Percentiles rank a stretch among this genome's conserved stretches.
phyloP scores from a whole-genome alignment of 73 alveolate species.

The Breviolum minutum region DNA sequence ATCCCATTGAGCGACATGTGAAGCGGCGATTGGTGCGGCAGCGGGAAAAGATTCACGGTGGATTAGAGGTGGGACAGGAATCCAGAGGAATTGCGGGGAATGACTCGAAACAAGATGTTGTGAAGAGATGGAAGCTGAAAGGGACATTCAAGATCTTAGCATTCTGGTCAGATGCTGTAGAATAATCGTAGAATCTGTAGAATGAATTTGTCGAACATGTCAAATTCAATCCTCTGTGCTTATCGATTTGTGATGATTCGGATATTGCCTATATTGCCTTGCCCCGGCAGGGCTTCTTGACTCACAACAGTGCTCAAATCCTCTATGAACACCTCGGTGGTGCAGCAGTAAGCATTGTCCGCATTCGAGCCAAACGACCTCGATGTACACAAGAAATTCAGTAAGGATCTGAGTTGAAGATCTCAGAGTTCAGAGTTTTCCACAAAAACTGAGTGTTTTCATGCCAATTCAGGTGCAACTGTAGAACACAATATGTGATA shows the following conservation, averaged over 20 bases:
- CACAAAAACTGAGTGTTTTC: neutral
- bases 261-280: neutral
- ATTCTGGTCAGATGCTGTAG: too few species aligned
- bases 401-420: constrained; percentile 2
- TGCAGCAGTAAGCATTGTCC: constrained; percentile 81
- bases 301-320: constrained; percentile 62
- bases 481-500: too few species aligned
- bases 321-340: constrained; percentile 85
- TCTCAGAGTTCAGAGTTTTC: neutral
- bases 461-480: too few species aligned
- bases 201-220: too few species aligned
- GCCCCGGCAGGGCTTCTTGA: constrained; percentile 21
- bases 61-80: constrained; percentile 49
- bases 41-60: constrained; percentile 76
- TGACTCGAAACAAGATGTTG: neutral
- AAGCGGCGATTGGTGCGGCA: constrained; percentile 92
- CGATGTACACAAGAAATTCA: constrained; percentile 83
- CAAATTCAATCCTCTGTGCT: too few species aligned
- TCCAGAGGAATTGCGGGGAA: neutral
- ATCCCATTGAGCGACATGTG: constrained; percentile 89
- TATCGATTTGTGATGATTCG: neutral
- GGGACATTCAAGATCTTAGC: too few species aligned
- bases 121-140: too few species aligned
- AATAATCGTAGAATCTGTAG: too few species aligned
- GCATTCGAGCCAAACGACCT: constrained; percentile 72